Percentiles rank a stretch among this genome's conserved stretches.
These are phyloP conservation scores for Rhodocollybia butyracea DNA, from an alignment of 768 basidiomycete species.

Conservation along the genomic window DNA sequence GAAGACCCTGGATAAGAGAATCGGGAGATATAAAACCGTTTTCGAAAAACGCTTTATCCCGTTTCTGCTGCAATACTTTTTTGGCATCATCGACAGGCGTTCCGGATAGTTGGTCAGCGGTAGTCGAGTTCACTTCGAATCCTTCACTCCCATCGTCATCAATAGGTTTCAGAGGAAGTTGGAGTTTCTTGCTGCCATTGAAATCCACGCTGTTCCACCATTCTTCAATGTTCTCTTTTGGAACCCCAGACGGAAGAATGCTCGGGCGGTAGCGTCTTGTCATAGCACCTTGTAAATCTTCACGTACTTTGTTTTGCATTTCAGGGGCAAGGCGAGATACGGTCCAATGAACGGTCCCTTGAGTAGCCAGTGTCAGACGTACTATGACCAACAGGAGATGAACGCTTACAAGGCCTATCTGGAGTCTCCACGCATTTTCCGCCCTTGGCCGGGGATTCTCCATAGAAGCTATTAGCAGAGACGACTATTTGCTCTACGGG, in stretches of 20 bases:
- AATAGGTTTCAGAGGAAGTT: conserved; percentile 11
- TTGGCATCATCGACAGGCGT: too few relatives aligned
- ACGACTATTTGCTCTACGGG: conserved; percentile 60
- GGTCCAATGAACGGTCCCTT: conserved; percentile 67
- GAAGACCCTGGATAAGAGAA: conserved; percentile 33
- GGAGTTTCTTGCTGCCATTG: conserved; percentile 8
- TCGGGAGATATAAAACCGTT: conserved; percentile 33
- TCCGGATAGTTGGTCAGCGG: too few relatives aligned
- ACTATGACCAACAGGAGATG: background rate
- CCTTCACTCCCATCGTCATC: conserved; percentile 22
- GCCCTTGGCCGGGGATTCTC: conserved; percentile 20
- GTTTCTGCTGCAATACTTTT: conserved; percentile 4
- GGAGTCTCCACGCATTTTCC: conserved; percentile 1
- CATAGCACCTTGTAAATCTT: conserved; percentile 27
- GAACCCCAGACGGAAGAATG: conserved; percentile 48
- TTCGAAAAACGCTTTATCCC: conserved; percentile 14
- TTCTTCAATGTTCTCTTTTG: conserved; percentile 35
- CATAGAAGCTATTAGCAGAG: conserved; percentile 40
- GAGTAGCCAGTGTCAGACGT: background rate
- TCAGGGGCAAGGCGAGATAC: conserved; percentile 35
- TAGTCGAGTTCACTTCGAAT: conserved; percentile 29
- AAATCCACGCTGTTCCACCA: conserved; percentile 48
- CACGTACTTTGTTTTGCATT: conserved; percentile 30
- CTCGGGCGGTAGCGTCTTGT: conserved; percentile 45
- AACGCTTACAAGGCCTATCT: conserved; percentile 26